Evolutionary conservation across 768 basidiomycete species (phyloP).

Genomic region (Pleurotus ostreatus): DNA sequence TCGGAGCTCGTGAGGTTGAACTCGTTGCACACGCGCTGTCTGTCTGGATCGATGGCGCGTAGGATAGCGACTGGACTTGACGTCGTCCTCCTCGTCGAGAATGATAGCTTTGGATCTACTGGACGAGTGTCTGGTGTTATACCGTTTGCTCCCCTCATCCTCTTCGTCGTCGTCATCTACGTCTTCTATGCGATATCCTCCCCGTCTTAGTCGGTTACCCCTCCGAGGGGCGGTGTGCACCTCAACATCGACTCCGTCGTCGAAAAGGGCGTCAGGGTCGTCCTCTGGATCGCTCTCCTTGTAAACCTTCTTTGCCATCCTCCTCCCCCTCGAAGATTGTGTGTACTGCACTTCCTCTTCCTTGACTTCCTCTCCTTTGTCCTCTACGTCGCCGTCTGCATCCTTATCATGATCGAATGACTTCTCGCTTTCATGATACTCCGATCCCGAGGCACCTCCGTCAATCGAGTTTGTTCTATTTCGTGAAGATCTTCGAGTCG

Average conservation of each 20-base stretch:
- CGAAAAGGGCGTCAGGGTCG: slow-evolving; percentile 22
- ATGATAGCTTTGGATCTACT: slow-evolving; percentile 30
- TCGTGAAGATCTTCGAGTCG: slow-evolving; percentile 29
- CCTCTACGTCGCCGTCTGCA: slow-evolving; percentile 19
- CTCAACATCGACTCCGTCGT: slow-evolving; percentile 23
- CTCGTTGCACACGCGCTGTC: slow-evolving; percentile 12
- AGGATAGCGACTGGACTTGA: slow-evolving; percentile 26
- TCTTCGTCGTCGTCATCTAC: slow-evolving; percentile 23
- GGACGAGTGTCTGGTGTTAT: slow-evolving; percentile 9
- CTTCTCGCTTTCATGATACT: slow-evolving; percentile 47
- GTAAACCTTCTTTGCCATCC: slow-evolving; percentile 33
- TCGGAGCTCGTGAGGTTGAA: slow-evolving; percentile 16
- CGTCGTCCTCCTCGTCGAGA: slow-evolving; percentile 43
- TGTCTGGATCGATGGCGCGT: slow-evolving; percentile 38
- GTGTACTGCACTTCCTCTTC: slow-evolving; percentile 18
- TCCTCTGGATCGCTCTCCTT: slow-evolving; percentile 45
- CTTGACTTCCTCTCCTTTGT: slow-evolving; percentile 22
- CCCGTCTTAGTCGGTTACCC: slow-evolving; percentile 20
- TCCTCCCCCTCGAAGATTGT: slow-evolving; percentile 36
- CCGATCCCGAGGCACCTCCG: slow-evolving; percentile 38
- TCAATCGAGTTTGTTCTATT: slow-evolving; percentile 27
- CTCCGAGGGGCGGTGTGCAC: slow-evolving; percentile 15
- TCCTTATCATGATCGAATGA: slow-evolving; percentile 29
- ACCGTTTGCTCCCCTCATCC: slow-evolving; percentile 6
- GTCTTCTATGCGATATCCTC: slow-evolving; percentile 13